Base-by-base conservation (phyloP, 2,329 filamentous ascomycete genomes). In the Ascosphaera aggregata region DNA sequence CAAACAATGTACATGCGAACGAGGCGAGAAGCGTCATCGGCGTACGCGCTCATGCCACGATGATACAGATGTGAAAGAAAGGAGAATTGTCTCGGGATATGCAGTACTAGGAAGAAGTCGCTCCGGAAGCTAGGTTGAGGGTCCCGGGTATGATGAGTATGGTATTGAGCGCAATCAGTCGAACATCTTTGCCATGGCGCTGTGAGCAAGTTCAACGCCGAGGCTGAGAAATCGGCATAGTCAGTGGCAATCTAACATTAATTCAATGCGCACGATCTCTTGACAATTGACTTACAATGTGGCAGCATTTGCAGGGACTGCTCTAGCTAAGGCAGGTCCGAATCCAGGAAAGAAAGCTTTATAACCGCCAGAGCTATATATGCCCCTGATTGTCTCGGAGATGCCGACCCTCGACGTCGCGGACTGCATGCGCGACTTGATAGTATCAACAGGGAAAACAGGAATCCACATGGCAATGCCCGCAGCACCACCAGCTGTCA, bases 391-490 rank as follows among this genome's bases (percentile, higher is more conserved):
- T 22, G 89, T 81, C 5, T 79, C 75, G 13, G 74, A 69, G 39
- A 98, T 72, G 0, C 78, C 81, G 38, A 84, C 76, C 48, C 77
- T 77, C 37, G 82, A 84, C 52, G 89, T 80, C 34, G 82, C 82
- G 34, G 81, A 92, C 67, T 98, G 89, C 54, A 98, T 62, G 30
- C 85, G 68, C 45, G 77, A 85, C 71, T 98, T 98, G 62, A 98
- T 76, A 0, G 89, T 98, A 54, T 98, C 89, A 46, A 98, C 70
- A 17, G 89, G 89, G 70, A 98, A 98, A 34, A 98, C 85, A 40
- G 89, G 85, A 48, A 94, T 89, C 89, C 89, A 98, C 89, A 98
- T 98, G 45, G 89, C 89, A 18, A 98, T 72, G 52, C 89, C 89
- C 0, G 89, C 89, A 3, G 76, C 80, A 45, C 80, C 89, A 49